Conservation (phyloP, 2,329 filamentous ascomycete species). For the Sarocladiaceae sp. region DNA sequence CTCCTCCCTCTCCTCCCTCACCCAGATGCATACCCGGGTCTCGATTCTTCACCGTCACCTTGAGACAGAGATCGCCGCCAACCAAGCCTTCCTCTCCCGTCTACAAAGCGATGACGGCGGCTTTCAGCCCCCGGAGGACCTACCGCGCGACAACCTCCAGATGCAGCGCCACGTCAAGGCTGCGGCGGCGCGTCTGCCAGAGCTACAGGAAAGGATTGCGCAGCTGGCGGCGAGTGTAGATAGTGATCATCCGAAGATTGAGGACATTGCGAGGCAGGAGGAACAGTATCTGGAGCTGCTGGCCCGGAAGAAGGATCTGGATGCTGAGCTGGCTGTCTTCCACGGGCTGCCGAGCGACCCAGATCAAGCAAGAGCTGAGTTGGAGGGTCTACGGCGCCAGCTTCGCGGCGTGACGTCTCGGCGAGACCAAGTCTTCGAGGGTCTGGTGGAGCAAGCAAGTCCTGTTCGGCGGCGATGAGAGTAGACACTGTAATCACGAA, state of each 20-base stretch:
- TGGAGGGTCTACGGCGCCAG: constrained; percentile 61
- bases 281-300: constrained; percentile 51
- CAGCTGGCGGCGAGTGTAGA: constrained; percentile 28
- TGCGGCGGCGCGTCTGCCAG: constrained; percentile 59
- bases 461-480: constrained; percentile 36
- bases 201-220: constrained; percentile 47
- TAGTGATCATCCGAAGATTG: constrained; percentile 41
- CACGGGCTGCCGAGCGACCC: constrained; percentile 66
- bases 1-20: constrained; percentile 43
- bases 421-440: constrained; percentile 71
- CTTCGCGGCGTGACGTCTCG: constrained; percentile 53
- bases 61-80: constrained; percentile 38
- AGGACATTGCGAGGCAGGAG: constrained; percentile 54
- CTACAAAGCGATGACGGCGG: constrained; percentile 38
- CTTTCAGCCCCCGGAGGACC: constrained; percentile 43
- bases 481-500: neutral
- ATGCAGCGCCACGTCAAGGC: constrained; percentile 64
- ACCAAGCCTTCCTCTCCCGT: constrained; percentile 33
- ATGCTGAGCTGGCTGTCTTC: constrained; percentile 58
- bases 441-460: constrained; percentile 57
- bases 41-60: constrained; percentile 51
- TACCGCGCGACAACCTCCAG: constrained; percentile 67
- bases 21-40: constrained; percentile 50
- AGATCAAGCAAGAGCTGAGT: constrained; percentile 60
- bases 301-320: constrained; percentile 51